Base-by-base conservation (phyloP, 2,329 filamentous ascomycete species). In the Ceratocystis eucalypticola region DNA sequence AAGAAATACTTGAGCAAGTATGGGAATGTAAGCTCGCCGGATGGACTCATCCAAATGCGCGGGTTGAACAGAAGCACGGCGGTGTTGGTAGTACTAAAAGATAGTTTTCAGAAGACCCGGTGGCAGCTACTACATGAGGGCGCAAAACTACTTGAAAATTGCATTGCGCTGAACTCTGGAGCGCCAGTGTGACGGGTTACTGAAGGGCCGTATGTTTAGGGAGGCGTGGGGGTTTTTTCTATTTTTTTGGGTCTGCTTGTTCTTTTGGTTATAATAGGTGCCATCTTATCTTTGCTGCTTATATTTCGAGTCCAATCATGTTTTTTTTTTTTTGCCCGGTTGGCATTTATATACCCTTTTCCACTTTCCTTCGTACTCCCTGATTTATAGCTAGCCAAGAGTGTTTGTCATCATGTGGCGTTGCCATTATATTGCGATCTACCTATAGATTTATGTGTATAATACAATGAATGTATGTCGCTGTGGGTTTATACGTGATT, bases 41-140 rank as follows among this genome's bases (percentile, higher is more conserved):
- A 91, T 68, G 90, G 93, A 70, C 80, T 97, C 28, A 86, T 87
- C 70, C 77, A 79, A 30, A 83, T 89, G 74, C 82, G 80, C 48
- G 89, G 91, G 28, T 84, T 95, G 69, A 97, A 96, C 74, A 83
- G 84, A 20, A 96, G 91, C 74, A 83, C 91, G 61, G 88, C 91
- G 0, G 75, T 97, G 73, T 76, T 97, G 70, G 82, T 94, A 76
- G 82, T 96, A 44, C 81, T 99, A 68, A 86, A 87, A 69, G 88
- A 91, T 66, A 88, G 88, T 50, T 96, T 97, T 74, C 80, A 82
- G 70, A 86, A 87, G 71, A 91, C 91, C 41, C 82, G 91, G 62
- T 97, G 93, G 93, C 92, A 97, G 78, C 77, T 97, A 65, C 78
- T 97, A 69, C 87, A 94, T 67, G 94, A 97, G 75, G 93, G 91